A percentile compares a stretch with the other conserved stretches of the same genome.
phyloP scores from a whole-genome alignment of 768 basidiomycete genomes.

The Kwoniella dendrophila region DNA sequence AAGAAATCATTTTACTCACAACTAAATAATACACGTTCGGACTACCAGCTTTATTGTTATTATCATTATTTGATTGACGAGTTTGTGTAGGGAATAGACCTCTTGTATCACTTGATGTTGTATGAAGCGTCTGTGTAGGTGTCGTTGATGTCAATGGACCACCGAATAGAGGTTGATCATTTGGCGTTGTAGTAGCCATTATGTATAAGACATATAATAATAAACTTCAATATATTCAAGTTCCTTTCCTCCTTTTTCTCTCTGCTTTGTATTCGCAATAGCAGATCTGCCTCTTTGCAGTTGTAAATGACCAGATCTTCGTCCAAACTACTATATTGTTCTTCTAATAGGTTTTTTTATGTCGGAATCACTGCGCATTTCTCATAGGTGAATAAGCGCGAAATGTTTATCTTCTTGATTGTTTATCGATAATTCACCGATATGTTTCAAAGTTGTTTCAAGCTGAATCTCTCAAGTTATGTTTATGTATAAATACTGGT shows the following conservation, averaged over 20 bases:
- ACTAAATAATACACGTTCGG: conserved; percentile 49
- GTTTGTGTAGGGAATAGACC: conserved; percentile 39
- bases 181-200: conserved; percentile 7
- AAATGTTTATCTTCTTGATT: too few species aligned
- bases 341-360: too few species aligned
- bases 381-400: too few species aligned
- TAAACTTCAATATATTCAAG: conserved; percentile 17
- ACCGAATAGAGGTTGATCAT: conserved; percentile 7
- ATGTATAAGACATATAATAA: conserved; percentile 23
- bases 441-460: too few species aligned
- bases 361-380: too few species aligned
- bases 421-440: too few species aligned
- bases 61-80: background rate
- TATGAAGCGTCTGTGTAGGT: too few species aligned
- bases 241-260: background rate
- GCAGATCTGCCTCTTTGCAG: too few species aligned
- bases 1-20: conserved; percentile 26
- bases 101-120: background rate
- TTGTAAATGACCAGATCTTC: too few species aligned
- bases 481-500: background rate
- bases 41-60: conserved; percentile 8
- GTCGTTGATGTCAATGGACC: conserved; percentile 8
- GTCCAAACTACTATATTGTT: too few species aligned
- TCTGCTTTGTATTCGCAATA: too few species aligned
- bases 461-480: background rate